phyloP scores from a whole-genome alignment of 495 filamentous ascomycete genomes.

The Daldinia decipiens region DNA sequence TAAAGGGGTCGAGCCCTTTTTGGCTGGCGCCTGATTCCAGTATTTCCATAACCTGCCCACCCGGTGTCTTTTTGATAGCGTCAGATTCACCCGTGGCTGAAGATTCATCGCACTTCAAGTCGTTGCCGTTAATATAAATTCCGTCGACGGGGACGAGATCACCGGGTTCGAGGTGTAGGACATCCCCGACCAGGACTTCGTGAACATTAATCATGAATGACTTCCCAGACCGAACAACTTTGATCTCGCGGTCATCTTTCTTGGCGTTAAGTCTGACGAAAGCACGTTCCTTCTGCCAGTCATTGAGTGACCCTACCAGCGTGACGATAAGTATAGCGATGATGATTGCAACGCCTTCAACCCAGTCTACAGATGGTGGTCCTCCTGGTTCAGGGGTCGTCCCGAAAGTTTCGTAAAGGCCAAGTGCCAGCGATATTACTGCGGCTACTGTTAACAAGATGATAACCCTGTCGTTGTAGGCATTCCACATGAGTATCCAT shows the following conservation, averaged over 20 bases:
- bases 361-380: slow-evolving; percentile 76
- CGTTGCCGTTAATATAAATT: slow-evolving; percentile 77
- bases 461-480: slow-evolving; percentile 84
- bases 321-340: slow-evolving; percentile 76
- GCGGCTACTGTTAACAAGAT: slow-evolving; percentile 83
- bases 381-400: slow-evolving; percentile 48
- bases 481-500: slow-evolving; percentile 79
- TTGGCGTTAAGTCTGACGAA: slow-evolving; percentile 77
- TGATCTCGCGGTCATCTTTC: slow-evolving; percentile 76
- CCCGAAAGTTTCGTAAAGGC: slow-evolving; percentile 68
- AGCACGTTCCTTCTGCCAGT: slow-evolving; percentile 78
- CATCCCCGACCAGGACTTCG: slow-evolving; percentile 84
- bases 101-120: slow-evolving; percentile 82
- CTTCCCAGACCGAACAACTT: slow-evolving; percentile 79
- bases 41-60: slow-evolving; percentile 68
- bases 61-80: slow-evolving; percentile 68
- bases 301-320: slow-evolving; percentile 72
- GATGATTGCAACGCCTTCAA: slow-evolving; percentile 78
- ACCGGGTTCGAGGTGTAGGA: slow-evolving; percentile 86
- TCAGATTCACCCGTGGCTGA: slow-evolving; percentile 82
- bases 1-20: slow-evolving; percentile 74
- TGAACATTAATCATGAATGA: slow-evolving; percentile 80
- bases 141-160: slow-evolving; percentile 87
- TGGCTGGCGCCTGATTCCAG: slow-evolving; percentile 68
- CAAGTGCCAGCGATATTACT: slow-evolving; percentile 83